Conservation (phyloP, 345 rosid species). For the Arabidopsis thaliana region TAIR10.1 NC_003070.9:29444501-29445000, state of each 20-base stretch:
- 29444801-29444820: no score
- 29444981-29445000: slow-evolving; percentile 6
- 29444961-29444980: background rate
- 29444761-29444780: no score
- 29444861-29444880: no score
- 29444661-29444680: background rate
- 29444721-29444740: background rate
- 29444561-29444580: no score
- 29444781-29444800: no score
- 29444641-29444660: background rate
- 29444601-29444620: background rate
- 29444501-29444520: background rate
- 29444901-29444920: background rate
- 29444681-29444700: background rate
- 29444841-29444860: no score
- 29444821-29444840: no score
- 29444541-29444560: no score
- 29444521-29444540: background rate
- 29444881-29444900: no score
- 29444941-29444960: slow-evolving; percentile 14
- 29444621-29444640: background rate
- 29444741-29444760: background rate
- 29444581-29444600: background rate
- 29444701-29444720: background rate
- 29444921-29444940: background rate